These are phyloP conservation scores for Eimeria necatrix DNA, from an alignment of 169 alveolate species.

Conservation along the genomic window DNA sequence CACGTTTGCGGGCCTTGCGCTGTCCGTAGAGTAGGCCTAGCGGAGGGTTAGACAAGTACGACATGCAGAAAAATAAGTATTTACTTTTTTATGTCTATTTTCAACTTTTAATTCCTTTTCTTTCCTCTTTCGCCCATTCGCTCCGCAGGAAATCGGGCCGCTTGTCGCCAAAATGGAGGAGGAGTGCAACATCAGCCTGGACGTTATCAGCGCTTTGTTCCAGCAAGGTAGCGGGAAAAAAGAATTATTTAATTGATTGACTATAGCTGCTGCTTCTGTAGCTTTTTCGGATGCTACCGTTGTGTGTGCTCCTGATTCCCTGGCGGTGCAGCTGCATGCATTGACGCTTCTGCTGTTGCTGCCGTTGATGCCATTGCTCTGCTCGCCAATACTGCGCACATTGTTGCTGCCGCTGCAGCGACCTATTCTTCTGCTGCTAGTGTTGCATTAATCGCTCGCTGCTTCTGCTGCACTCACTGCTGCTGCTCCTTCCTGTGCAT, in stretches of 20 bases:
- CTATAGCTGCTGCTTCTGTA: background rate
- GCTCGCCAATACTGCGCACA: background rate
- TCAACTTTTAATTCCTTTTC: background rate
- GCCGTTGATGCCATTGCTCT: background rate
- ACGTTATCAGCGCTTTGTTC: conserved; percentile 60
- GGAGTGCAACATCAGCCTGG: conserved; percentile 33
- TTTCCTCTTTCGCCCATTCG: background rate
- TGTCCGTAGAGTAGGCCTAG: no score
- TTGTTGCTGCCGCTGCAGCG: background rate
- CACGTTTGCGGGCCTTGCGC: no score
- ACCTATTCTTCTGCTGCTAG: background rate
- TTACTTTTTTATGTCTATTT: background rate
- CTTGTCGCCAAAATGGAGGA: conserved; percentile 77
- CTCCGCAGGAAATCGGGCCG: conserved; percentile 71
- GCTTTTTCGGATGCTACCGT: background rate
- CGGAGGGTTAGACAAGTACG: no score
- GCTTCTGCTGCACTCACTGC: background rate
- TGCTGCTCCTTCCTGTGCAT: background rate
- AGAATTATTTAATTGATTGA: background rate
- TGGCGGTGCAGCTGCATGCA: no score
- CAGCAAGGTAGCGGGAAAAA: conserved; percentile 47
- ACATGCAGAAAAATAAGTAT: background rate
- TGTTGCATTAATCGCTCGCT: background rate
- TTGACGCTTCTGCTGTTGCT: background rate
- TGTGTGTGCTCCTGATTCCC: background rate